These are phyloP conservation scores for Laetiporus sulphureus DNA, from an alignment of 1,284 basidiomycete genomes.

Conservation along the genomic window DNA sequence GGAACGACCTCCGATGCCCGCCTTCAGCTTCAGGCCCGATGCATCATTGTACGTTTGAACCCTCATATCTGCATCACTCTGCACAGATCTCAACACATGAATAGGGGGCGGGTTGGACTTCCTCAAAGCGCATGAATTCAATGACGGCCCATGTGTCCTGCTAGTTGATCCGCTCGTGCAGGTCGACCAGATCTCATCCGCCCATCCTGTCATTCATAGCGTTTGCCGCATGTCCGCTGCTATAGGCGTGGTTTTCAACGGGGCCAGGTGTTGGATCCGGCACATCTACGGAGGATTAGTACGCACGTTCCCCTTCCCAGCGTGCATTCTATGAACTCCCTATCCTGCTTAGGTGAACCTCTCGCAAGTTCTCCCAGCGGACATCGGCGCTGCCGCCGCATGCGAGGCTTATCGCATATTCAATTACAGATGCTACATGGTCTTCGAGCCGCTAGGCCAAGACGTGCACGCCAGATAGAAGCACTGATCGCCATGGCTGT, in stretches of 20 bases:
- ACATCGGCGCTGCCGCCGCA: constrained; percentile 61
- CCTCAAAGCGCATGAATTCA: constrained; percentile 51
- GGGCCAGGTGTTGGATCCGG: constrained; percentile 52
- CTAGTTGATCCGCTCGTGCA: neutral
- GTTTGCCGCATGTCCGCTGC: constrained; percentile 26
- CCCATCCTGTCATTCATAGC: neutral
- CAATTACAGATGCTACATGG: constrained; percentile 40
- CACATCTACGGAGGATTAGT: constrained; percentile 54
- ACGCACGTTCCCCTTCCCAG: constrained; percentile 17
- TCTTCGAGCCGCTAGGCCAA: constrained; percentile 47
- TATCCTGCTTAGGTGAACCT: constrained; percentile 35
- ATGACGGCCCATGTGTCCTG: constrained; percentile 41
- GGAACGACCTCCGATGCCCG: constrained; percentile 43
- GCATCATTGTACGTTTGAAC: constrained; percentile 35
- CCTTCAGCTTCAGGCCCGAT: constrained; percentile 52
- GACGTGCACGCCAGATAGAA: constrained; percentile 53
- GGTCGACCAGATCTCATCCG: neutral
- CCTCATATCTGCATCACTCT: constrained; percentile 13
- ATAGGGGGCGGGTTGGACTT: constrained; percentile 55
- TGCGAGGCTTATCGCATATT: constrained; percentile 61
- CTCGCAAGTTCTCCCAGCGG: constrained; percentile 36
- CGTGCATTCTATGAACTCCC: too few species aligned
- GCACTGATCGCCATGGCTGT: constrained; percentile 55
- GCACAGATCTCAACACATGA: constrained; percentile 4
- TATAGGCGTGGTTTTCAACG: constrained; percentile 41